A percentile compares a stretch with the other conserved stretches of the same genome.
phyloP scores from a whole-genome alignment of 345 rosid genomes.

The Arabidopsis suecica region DNA sequence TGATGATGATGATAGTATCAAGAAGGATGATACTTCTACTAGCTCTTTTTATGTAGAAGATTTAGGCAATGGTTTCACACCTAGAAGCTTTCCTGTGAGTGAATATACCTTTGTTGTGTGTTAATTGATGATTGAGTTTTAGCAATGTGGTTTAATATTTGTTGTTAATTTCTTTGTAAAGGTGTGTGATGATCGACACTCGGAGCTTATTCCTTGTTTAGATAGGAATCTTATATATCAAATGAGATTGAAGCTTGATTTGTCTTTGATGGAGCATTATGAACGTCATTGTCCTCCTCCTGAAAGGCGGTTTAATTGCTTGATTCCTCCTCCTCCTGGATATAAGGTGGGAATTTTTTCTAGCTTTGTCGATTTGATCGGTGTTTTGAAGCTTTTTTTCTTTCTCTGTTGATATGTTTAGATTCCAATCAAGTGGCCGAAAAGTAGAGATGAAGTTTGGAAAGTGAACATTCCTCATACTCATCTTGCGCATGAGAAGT shows the following conservation, averaged over 20 bases:
- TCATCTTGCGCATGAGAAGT: constrained; percentile 97
- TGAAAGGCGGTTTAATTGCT: constrained; percentile 90
- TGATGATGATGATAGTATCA: constrained; percentile 68
- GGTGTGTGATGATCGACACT: constrained; percentile 96
- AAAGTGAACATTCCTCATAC: constrained; percentile 99
- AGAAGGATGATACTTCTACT: constrained; percentile 60
- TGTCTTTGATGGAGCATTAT: constrained; percentile 97
- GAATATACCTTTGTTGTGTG: background rate
- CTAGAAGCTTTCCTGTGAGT: constrained; percentile 89
- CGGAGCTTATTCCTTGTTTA: constrained; percentile 95
- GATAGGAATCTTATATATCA: constrained; percentile 91
- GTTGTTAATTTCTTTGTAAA: constrained; percentile 33
- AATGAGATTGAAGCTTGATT: constrained; percentile 86
- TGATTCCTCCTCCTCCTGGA: constrained; percentile 97
- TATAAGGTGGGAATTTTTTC: constrained; percentile 62
- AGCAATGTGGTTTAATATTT: background rate
- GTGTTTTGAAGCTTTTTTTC: constrained; percentile 3
- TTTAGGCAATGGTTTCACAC: constrained; percentile 47
- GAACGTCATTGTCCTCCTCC: constrained; percentile 97
- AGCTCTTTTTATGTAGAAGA: constrained; percentile 49
- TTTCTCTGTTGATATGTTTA: constrained; percentile 38
- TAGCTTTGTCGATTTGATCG: background rate
- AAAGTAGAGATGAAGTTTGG: constrained; percentile 99
- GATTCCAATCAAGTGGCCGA: constrained; percentile 98
- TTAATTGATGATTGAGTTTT: background rate